Base-by-base conservation (phyloP, 164 flowering plant species). In the Chimonanthus praecox region DNA sequence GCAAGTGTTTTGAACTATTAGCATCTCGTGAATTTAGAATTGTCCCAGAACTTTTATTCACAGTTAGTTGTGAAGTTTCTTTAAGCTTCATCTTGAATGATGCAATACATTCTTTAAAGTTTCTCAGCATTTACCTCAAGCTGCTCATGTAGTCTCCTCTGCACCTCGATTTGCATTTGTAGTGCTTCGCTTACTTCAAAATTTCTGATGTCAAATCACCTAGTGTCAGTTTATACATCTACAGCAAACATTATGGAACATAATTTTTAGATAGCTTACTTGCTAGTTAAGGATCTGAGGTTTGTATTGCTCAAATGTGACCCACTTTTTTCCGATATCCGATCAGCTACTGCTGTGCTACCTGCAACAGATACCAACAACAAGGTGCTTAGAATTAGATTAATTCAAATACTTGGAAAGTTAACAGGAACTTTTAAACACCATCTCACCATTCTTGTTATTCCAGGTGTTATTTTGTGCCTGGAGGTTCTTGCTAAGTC, bases 91-190 rank as follows among this genome's bases (percentile, higher is more conserved):
- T 33, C 33, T 33, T 33, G 33, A 33, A 33, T 33, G 33, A 33
- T 33, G 33, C 33, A 20, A 46, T n/a, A 21, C 33, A 62, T 62
- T 18, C 7, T 18, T 4, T 16, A 18, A 7, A 8, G 8, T 18
- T 21, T 49, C 6, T 2, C 20, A 18, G 46, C 8, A 18, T 58
- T 64, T 85, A 93, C 98, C 97, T 94, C 98, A 62, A 92, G 94
- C 82, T 94, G 97, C 74, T 94, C 97, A 71, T 92, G 92, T 64
- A 94, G 85, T 78, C 92, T 85, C 89, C 89, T 83, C 81, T 94
- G 97, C 73, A 91, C 97, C 84, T 94, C 98, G 71, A 89, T 89
- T 80, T 94, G 98, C 91, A 90, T 92, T 78, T 94, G 91, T 71
- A 94, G 82, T 67, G 98, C 85, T 82, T 94, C 97, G 62, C 84